Evolutionary conservation across 371 early-diverging fungal species (phyloP), one percentile per base, ranked within the genome.

Genomic region (Rhizopus arrhizus): DNA sequence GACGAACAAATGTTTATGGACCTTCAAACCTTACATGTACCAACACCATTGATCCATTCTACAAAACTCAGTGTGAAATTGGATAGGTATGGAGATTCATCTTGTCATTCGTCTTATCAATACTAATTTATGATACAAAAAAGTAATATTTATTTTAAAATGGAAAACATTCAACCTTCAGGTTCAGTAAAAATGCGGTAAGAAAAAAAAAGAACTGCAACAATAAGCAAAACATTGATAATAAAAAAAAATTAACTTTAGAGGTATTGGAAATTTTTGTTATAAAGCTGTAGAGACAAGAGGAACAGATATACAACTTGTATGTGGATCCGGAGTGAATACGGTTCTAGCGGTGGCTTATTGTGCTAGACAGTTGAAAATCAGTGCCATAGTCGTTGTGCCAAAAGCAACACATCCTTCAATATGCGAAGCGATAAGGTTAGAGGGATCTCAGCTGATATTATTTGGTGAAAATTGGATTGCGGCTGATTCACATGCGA

Each of bases 141-240:
- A 56, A 86, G 87, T 49, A 89, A 89, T 69, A 77, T 89, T 15
- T 90, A 86, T 77, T 81, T 85, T 15, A 90, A 90, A 66, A 83
- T 88, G 51, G 90, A 90, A 54, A 85, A 83, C 68, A 78, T 90
- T 55, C 90, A 90, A 48, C 90, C 90, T 12, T 84, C 88, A 7
- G 89, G 88, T 41, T 90, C 90, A 7, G 85, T 87, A 42, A 90
- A 90, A 65, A 87, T 90, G 61, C 80, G 85, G 87, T 83, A 52
- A 43, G 10, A 34, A 51, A 22, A 13, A 43, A 1, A 47, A 34
- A 4, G 34, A 35, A 35, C 4, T 22, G 29, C 15, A 36, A 43
- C 13, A 13, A 43, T 9, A 15, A 43, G 13, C 8, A 5, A 11
- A n/a, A 4, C 5, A 43, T 11, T n/a, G 13, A 9, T 43, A 42